Conservation (phyloP, 1,284 basidiomycete species). For the Kwoniella shivajii region DNA sequence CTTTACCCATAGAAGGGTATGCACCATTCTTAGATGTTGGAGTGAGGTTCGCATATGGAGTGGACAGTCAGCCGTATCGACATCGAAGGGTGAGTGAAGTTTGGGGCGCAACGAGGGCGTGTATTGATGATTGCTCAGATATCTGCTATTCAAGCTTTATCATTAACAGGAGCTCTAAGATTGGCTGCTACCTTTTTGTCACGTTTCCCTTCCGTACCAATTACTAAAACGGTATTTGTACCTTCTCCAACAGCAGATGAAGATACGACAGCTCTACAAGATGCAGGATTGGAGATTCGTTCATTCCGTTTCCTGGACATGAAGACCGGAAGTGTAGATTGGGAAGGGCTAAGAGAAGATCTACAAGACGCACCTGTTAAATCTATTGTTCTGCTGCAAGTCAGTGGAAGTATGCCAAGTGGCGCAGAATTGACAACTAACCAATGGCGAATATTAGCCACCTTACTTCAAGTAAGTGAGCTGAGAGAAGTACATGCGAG, state of each 20-base stretch:
- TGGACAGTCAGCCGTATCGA: conserved; percentile 69
- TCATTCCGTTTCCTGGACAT: conserved; percentile 74
- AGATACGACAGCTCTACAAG: conserved; percentile 41
- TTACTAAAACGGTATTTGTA: conserved; percentile 34
- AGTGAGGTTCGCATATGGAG: conserved; percentile 46
- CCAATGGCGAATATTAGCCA: conserved; percentile 77
- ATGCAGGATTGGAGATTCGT: conserved; percentile 48
- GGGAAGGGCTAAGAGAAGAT: conserved; percentile 69
- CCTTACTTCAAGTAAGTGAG: conserved; percentile 39
- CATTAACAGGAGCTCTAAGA: conserved; percentile 94
- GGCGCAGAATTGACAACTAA: conserved; percentile 89
- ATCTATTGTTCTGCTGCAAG: conserved; percentile 87
- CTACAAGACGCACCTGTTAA: conserved; percentile 59
- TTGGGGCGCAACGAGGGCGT: background rate
- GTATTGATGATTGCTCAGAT: conserved; percentile 27
- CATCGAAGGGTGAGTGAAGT: conserved; percentile 57
- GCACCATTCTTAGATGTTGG: conserved; percentile 45
- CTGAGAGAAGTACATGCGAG: background rate
- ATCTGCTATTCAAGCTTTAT: conserved; percentile 77
- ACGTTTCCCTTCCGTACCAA: conserved; percentile 58
- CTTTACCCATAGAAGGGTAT: conserved; percentile 47
- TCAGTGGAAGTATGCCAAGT: conserved; percentile 94
- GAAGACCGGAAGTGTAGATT: conserved; percentile 85
- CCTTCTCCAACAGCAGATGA: conserved; percentile 47
- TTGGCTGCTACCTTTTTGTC: conserved; percentile 86